Conservation (phyloP, 2,329 filamentous ascomycete genomes). For the Aureobasidium pullulans region DNA sequence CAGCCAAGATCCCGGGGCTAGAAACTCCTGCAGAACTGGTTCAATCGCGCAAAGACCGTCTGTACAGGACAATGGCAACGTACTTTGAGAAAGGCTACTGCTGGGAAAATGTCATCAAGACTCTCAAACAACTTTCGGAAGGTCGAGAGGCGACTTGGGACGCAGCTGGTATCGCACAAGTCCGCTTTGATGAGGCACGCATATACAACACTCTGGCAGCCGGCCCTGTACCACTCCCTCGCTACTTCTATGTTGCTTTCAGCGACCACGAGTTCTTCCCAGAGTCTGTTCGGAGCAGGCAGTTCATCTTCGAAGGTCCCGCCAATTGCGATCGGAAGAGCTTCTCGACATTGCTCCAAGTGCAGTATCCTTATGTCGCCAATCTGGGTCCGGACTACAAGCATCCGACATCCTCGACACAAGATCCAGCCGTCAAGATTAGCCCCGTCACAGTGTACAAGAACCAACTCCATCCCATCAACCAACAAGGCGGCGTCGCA, state of each 20-base stretch:
- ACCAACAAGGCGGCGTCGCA: conserved; percentile 77
- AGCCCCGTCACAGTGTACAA: conserved; percentile 70
- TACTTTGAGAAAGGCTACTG: conserved; percentile 90
- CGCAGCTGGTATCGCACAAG: conserved; percentile 59
- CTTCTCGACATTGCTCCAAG: conserved; percentile 87
- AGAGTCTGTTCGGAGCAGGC: conserved; percentile 71
- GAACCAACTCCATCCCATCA: conserved; percentile 74
- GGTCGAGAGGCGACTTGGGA: conserved; percentile 63
- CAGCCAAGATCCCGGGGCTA: conserved; percentile 48
- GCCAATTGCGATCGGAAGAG: conserved; percentile 67
- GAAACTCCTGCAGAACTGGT: conserved; percentile 74
- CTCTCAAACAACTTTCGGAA: conserved; percentile 82
- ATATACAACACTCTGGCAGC: conserved; percentile 76
- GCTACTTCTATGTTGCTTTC: conserved; percentile 89
- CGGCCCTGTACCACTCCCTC: conserved; percentile 38
- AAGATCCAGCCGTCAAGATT: conserved; percentile 14
- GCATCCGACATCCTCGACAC: background rate
- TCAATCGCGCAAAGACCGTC: conserved; percentile 85
- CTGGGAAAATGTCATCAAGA: conserved; percentile 79
- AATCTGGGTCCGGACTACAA: conserved; percentile 6
- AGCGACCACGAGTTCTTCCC: conserved; percentile 78
- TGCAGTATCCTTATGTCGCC: conserved; percentile 59
- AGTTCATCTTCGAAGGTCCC: conserved; percentile 83
- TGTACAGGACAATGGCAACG: conserved; percentile 94
- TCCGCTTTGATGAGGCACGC: conserved; percentile 84